These are phyloP conservation scores for Colletotrichum sp. DNA, from an alignment of 2,329 filamentous ascomycete species.

Conservation along the genomic window DNA sequence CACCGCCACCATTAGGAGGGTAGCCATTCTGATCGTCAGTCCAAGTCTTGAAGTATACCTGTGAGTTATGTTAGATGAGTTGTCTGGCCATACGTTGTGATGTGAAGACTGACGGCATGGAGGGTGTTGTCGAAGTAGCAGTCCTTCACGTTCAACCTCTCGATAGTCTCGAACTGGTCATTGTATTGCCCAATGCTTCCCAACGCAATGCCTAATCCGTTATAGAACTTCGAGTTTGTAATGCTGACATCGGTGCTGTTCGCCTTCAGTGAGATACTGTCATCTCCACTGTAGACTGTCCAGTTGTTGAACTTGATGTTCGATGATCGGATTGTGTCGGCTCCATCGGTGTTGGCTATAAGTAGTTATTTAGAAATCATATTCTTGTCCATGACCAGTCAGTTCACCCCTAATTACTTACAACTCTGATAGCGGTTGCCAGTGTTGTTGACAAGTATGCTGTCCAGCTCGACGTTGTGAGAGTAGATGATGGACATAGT, in stretches of 20 bases:
- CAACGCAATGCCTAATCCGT: constrained; percentile 48
- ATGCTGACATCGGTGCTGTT: constrained; percentile 33
- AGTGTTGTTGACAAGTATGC: constrained; percentile 53
- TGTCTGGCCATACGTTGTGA: not conserved
- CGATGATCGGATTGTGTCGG: constrained; percentile 28
- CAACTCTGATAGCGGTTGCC: constrained; percentile 26
- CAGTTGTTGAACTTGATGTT: constrained; percentile 29
- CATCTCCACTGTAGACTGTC: constrained; percentile 29
- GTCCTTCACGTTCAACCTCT: constrained; percentile 43
- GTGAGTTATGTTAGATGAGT: constrained; percentile 32
- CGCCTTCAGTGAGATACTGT: constrained; percentile 26
- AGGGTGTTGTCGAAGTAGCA: constrained; percentile 40
- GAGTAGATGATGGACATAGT: constrained; percentile 52
- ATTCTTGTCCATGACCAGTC: not conserved
- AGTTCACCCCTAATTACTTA: not conserved
- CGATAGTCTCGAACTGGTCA: constrained; percentile 44
- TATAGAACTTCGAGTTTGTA: constrained; percentile 42
- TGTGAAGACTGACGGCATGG: constrained; percentile 32
- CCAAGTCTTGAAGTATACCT: constrained; percentile 55
- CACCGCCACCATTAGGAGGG: constrained; percentile 54
- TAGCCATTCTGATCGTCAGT: constrained; percentile 47
- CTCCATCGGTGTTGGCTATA: constrained; percentile 34
- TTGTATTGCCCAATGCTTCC: constrained; percentile 54
- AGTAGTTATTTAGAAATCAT: not conserved
- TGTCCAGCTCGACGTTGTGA: constrained; percentile 43